Conservation (phyloP, 2,329 filamentous ascomycete genomes). For the Aspergillus fischeri region DNA sequence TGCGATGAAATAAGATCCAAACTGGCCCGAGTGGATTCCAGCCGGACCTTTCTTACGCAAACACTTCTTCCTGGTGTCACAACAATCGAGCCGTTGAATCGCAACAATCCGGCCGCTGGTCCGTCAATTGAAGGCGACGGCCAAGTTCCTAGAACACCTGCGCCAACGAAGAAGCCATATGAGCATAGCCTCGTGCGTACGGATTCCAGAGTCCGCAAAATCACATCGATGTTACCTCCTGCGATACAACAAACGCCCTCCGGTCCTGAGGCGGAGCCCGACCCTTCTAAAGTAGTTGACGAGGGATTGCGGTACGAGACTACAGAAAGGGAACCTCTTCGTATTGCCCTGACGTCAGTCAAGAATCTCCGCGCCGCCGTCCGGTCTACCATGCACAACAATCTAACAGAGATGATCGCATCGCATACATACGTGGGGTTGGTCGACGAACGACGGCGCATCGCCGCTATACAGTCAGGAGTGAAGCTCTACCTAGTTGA, state of each 20-base stretch:
- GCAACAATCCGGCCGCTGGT: conserved; percentile 12
- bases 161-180: conserved; percentile 54
- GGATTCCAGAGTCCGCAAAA: conserved; percentile 84
- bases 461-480: conserved; percentile 89
- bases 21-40: conserved; percentile 84
- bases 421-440: conserved; percentile 90
- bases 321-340: conserved; percentile 63
- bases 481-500: conserved; percentile 90
- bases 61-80: conserved; percentile 70
- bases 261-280: conserved; percentile 31
- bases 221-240: conserved; percentile 88
- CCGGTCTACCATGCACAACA: conserved; percentile 75
- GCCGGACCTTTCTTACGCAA: conserved; percentile 90
- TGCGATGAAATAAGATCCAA: conserved; percentile 74
- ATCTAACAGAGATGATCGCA: conserved; percentile 80
- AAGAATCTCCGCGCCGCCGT: conserved; percentile 79
- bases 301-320: conserved; percentile 67
- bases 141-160: conserved; percentile 34
- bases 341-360: conserved; percentile 75
- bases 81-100: conserved; percentile 40
- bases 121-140: conserved; percentile 27
- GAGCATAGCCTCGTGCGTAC: conserved; percentile 90
- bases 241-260: conserved; percentile 30
- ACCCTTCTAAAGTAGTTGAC: conserved; percentile 18
- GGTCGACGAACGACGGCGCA: conserved; percentile 78